Evolutionary conservation across 2,329 filamentous ascomycete genomes (phyloP).

Genomic region (Pleomassaria siparia): DNA sequence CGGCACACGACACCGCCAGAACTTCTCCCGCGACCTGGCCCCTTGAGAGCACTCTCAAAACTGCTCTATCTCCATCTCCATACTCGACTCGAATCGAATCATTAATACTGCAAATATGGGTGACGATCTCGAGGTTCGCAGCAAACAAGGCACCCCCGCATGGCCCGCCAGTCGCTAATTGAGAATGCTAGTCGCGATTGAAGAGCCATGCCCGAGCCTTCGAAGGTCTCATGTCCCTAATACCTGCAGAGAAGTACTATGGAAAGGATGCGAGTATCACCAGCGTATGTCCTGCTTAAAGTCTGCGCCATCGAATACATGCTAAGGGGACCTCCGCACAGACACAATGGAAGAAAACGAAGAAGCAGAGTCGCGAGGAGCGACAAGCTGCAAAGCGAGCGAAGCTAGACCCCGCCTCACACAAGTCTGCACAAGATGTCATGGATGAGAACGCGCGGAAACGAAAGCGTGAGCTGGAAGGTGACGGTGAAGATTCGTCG

Average conservation of each 20-base stretch:
- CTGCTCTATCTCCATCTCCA: neutral
- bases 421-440: conserved; percentile 89
- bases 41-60: neutral
- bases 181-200: conserved; percentile 52
- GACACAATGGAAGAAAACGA: conserved; percentile 95
- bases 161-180: conserved; percentile 29
- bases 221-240: conserved; percentile 82
- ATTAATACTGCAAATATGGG: conserved; percentile 28
- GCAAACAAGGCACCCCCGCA: conserved; percentile 20
- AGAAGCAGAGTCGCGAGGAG: conserved; percentile 91
- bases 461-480: conserved; percentile 68
- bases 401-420: conserved; percentile 88
- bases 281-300: conserved; percentile 62
- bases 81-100: neutral
- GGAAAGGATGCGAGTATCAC: conserved; percentile 67
- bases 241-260: conserved; percentile 89
- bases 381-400: conserved; percentile 66
- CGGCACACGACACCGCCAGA: conserved; percentile 1
- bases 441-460: conserved; percentile 83
- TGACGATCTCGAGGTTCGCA: conserved; percentile 47
- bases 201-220: conserved; percentile 71
- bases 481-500: conserved; percentile 34
- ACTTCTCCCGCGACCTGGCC: neutral
- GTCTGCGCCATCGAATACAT: neutral
- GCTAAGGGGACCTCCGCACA: conserved; percentile 41